These are phyloP conservation scores for Aulographum hederae DNA, from an alignment of 2,329 filamentous ascomycete genomes.

Conservation along the genomic window DNA sequence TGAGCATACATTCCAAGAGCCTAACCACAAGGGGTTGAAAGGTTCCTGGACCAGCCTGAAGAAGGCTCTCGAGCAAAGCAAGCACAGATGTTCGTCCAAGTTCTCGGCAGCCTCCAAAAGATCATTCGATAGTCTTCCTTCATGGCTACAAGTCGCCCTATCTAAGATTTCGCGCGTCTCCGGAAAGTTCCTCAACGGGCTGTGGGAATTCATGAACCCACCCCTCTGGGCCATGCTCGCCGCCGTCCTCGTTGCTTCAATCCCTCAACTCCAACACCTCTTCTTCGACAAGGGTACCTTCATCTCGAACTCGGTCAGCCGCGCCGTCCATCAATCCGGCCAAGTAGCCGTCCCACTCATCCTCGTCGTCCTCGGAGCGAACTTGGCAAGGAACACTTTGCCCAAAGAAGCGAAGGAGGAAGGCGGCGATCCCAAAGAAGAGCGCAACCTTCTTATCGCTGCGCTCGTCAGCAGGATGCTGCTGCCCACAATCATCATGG, in stretches of 20 bases:
- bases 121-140: slow-evolving; percentile 32
- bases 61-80: slow-evolving; percentile 8
- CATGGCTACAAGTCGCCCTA: slow-evolving; percentile 31
- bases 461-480: slow-evolving; percentile 82
- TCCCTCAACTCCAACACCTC: slow-evolving; percentile 61
- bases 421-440: slow-evolving; percentile 44
- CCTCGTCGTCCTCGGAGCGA: slow-evolving; percentile 84
- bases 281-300: slow-evolving; percentile 88
- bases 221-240: slow-evolving; percentile 93
- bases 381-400: slow-evolving; percentile 80
- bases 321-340: slow-evolving; percentile 68
- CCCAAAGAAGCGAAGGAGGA: slow-evolving; percentile 50
- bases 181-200: slow-evolving; percentile 36
- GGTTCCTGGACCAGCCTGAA: slow-evolving; percentile 15
- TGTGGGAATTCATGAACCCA: slow-evolving; percentile 96
- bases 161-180: slow-evolving; percentile 17
- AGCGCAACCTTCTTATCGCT: slow-evolving; percentile 67
- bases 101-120: slow-evolving; percentile 15
- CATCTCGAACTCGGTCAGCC: slow-evolving; percentile 79
- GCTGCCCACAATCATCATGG: slow-evolving; percentile 80
- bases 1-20: slow-evolving; percentile 9
- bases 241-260: slow-evolving; percentile 77
- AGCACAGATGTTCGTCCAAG: slow-evolving; percentile 10
- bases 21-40: slow-evolving; percentile 14
- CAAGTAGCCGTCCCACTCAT: slow-evolving; percentile 90